Evolutionary conservation across 1,284 basidiomycete species (phyloP).

Genomic region (Puccinia hordei): DNA sequence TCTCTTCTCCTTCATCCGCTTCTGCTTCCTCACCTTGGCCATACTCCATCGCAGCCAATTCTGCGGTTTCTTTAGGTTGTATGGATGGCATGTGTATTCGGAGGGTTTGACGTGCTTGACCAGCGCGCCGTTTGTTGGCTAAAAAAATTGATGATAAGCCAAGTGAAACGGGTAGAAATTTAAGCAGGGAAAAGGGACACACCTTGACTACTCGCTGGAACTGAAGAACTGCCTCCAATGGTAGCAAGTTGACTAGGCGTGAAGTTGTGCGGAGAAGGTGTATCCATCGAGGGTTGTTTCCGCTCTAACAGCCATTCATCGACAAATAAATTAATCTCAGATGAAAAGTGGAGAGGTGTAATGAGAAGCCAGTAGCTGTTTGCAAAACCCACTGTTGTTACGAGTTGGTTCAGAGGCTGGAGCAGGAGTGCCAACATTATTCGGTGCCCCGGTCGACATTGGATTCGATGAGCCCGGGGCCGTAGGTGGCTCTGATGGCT

Average conservation of each 20-base stretch:
- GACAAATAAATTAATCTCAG: neutral
- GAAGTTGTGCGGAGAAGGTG: slow-evolving; percentile 30
- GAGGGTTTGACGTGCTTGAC: slow-evolving; percentile 24
- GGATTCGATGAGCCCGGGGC: slow-evolving; percentile 23
- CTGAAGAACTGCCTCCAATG: slow-evolving; percentile 5
- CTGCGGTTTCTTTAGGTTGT: slow-evolving; percentile 16
- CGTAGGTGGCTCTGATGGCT: slow-evolving; percentile 18
- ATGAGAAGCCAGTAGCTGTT: neutral
- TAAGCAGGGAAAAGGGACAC: neutral
- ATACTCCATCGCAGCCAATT: slow-evolving; percentile 1
- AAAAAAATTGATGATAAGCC: neutral
- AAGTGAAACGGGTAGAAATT: neutral
- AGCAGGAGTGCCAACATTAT: slow-evolving; percentile 10
- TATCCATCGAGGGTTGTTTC: slow-evolving; percentile 38
- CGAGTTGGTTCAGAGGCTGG: slow-evolving; percentile 27
- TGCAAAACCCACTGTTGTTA: slow-evolving; percentile 30
- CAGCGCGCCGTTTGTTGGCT: slow-evolving; percentile 32
- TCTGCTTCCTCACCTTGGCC: slow-evolving; percentile 29
- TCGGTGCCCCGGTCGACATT: slow-evolving; percentile 17
- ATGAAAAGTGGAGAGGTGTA: neutral
- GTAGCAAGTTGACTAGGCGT: neutral
- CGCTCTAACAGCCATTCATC: slow-evolving; percentile 24
- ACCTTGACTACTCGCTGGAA: slow-evolving; percentile 11
- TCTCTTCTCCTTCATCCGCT: slow-evolving; percentile 29
- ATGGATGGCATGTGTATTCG: slow-evolving; percentile 29